A percentile compares a stretch with the other conserved stretches of the same genome.
phyloP scores from a whole-genome alignment of 1,284 basidiomycete species.

The Jaminaea rosea region DNA sequence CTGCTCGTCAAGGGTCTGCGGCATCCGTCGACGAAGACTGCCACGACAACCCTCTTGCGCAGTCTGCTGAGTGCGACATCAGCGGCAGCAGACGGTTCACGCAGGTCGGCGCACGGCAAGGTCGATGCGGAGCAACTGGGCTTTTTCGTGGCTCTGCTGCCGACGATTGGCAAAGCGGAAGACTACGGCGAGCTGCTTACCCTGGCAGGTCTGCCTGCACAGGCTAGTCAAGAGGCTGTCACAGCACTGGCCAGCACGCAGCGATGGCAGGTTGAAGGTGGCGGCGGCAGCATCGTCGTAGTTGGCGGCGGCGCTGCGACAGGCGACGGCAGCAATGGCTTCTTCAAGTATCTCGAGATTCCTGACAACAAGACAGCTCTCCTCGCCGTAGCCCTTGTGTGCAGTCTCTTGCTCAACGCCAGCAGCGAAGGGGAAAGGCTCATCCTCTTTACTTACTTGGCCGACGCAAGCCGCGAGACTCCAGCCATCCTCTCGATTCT shows the following conservation, averaged over 20 bases:
- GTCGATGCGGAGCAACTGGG: constrained; percentile 30
- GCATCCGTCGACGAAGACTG: constrained; percentile 31
- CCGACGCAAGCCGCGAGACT: constrained; percentile 29
- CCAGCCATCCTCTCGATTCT: constrained; percentile 42
- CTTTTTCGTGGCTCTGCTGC: constrained; percentile 35
- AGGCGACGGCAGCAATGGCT: neutral
- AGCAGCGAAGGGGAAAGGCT: constrained; percentile 30
- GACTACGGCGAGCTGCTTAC: constrained; percentile 30
- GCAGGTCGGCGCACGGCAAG: constrained; percentile 15
- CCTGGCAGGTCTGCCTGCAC: constrained; percentile 22
- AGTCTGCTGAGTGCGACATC: constrained; percentile 26
- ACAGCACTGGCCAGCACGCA: too few relatives aligned
- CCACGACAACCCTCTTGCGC: constrained; percentile 29
- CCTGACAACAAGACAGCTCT: constrained; percentile 35
- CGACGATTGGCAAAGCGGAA: constrained; percentile 28
- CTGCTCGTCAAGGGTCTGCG: constrained; percentile 38
- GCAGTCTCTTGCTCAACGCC: constrained; percentile 33
- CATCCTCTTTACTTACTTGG: constrained; percentile 33
- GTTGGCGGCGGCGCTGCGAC: neutral
- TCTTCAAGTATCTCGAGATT: constrained; percentile 25
- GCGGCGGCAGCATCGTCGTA: constrained; percentile 6
- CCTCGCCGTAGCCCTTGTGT: constrained; percentile 32
- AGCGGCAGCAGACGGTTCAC: constrained; percentile 18
- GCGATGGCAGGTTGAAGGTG: constrained; percentile 18
- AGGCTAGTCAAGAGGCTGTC: constrained; percentile 16